Evolutionary conservation across 2,329 filamentous ascomycete genomes (phyloP).

Genomic region (Macrophomina pseudophaseolina): DNA sequence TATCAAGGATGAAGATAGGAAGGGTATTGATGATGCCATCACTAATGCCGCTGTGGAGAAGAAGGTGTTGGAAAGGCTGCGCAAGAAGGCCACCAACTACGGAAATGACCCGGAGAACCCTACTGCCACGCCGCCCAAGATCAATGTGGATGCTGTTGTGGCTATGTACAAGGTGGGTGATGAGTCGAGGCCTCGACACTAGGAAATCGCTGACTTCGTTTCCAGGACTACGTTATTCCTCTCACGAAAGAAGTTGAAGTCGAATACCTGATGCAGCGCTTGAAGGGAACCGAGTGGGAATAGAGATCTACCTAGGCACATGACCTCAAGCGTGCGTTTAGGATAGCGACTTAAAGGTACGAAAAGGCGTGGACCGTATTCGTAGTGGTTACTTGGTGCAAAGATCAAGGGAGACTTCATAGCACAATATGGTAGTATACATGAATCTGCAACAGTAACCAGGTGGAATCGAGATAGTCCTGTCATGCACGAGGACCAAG

Average conservation of each 20-base stretch:
- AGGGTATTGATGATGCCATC: conserved; percentile 86
- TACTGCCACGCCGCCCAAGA: conserved; percentile 71
- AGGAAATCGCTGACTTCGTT: neutral
- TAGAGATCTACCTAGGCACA: neutral
- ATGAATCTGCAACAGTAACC: too few relatives aligned
- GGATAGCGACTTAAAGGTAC: neutral
- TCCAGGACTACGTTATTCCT: conserved; percentile 82
- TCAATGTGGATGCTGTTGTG: conserved; percentile 77
- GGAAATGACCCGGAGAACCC: conserved; percentile 80
- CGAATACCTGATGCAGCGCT: conserved; percentile 94
- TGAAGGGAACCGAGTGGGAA: conserved; percentile 63
- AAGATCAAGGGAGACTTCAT: too few relatives aligned
- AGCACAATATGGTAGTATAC: too few relatives aligned
- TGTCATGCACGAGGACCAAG: too few relatives aligned
- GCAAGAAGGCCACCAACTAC: conserved; percentile 90
- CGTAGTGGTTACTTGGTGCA: too few relatives aligned
- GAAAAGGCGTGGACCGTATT: too few relatives aligned
- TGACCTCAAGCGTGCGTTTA: neutral
- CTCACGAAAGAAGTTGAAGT: conserved; percentile 98
- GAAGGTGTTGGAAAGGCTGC: conserved; percentile 85
- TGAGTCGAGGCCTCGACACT: conserved; percentile 56
- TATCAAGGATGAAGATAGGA: conserved; percentile 79
- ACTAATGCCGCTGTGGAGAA: conserved; percentile 88
- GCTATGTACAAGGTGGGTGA: conserved; percentile 52
- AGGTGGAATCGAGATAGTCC: too few relatives aligned